phyloP scores from a whole-genome alignment of 2,329 filamentous ascomycete species.

The Elsinoe ampelina region DNA sequence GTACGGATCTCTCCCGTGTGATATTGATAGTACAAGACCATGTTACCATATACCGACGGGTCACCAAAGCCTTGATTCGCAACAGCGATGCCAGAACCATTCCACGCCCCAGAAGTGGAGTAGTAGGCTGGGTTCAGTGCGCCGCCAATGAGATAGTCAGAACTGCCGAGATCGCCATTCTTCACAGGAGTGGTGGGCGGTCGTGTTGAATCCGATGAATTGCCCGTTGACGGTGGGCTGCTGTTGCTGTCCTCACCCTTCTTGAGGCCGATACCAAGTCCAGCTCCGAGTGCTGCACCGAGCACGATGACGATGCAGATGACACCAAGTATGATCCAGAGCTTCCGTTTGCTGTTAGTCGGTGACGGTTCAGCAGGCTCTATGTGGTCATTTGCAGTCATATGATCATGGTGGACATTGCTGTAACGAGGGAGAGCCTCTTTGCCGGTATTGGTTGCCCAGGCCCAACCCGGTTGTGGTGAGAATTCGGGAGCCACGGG shows the following conservation, averaged over 20 bases:
- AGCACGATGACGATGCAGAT: not conserved
- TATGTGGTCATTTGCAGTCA: not conserved
- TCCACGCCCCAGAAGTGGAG: constrained; percentile 35
- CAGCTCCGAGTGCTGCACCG: not conserved
- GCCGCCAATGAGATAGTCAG: constrained; percentile 30
- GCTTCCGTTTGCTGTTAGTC: not conserved
- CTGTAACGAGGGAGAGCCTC: not conserved
- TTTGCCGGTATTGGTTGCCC: not conserved
- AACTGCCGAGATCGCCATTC: not conserved
- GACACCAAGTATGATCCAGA: not conserved
- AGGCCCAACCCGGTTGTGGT: not conserved
- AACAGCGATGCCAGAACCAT: constrained; percentile 39
- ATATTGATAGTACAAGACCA: constrained; percentile 38
- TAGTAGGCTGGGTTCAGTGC: constrained; percentile 31
- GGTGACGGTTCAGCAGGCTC: not conserved
- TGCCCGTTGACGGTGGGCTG: not conserved
- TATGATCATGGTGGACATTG: not conserved
- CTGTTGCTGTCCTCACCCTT: not conserved
- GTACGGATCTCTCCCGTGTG: constrained; percentile 35
- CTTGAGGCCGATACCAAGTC: not conserved
- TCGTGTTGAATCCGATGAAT: not conserved
- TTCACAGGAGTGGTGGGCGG: not conserved
- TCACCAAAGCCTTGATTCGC: constrained; percentile 34
- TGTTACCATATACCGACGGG: constrained; percentile 11
- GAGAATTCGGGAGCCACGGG: not conserved